Conservation (phyloP, 2,329 filamentous ascomycete species). For the Trichoderma semiorbis region DNA sequence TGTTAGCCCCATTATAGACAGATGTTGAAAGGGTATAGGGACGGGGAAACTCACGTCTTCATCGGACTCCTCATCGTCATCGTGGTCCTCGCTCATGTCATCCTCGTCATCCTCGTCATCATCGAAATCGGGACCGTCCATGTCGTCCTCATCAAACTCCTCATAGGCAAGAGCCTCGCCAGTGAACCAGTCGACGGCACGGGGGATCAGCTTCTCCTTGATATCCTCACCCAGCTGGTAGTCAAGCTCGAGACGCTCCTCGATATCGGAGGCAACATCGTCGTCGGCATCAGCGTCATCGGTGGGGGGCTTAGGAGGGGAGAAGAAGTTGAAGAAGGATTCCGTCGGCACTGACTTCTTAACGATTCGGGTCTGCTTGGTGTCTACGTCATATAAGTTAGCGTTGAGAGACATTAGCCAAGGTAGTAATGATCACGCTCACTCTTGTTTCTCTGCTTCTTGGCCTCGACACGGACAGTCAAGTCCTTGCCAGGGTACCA, state of each 20-base stretch:
- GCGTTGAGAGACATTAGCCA: not conserved
- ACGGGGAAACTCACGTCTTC: constrained; percentile 60
- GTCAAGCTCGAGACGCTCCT: constrained; percentile 95
- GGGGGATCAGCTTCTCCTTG: constrained; percentile 98
- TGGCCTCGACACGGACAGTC: constrained; percentile 92
- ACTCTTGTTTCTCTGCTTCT: constrained; percentile 99
- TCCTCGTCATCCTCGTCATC: constrained; percentile 92
- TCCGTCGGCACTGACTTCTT: constrained; percentile 99
- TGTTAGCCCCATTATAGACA: constrained; percentile 19
- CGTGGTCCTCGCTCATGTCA: constrained; percentile 77
- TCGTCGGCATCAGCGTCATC: constrained; percentile 68
- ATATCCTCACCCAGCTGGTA: constrained; percentile 99
- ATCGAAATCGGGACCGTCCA: constrained; percentile 77
- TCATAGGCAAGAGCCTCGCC: constrained; percentile 96
- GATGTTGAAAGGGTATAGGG: not conserved
- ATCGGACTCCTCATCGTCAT: constrained; percentile 77
- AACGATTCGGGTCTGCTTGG: constrained; percentile 97
- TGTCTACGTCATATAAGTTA: constrained; percentile 57
- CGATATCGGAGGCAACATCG: constrained; percentile 82
- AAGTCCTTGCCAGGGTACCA: constrained; percentile 94
- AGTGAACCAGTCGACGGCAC: constrained; percentile 99
- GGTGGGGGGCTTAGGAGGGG: constrained; percentile 80
- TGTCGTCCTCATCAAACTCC: constrained; percentile 79
- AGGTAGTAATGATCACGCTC: not conserved
- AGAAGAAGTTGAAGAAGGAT: constrained; percentile 99